Percentiles rank a stretch among this genome's conserved stretches.
Evolutionary conservation across 768 basidiomycete genomes (phyloP).

Genomic region (Mycena rebaudengoi): DNA sequence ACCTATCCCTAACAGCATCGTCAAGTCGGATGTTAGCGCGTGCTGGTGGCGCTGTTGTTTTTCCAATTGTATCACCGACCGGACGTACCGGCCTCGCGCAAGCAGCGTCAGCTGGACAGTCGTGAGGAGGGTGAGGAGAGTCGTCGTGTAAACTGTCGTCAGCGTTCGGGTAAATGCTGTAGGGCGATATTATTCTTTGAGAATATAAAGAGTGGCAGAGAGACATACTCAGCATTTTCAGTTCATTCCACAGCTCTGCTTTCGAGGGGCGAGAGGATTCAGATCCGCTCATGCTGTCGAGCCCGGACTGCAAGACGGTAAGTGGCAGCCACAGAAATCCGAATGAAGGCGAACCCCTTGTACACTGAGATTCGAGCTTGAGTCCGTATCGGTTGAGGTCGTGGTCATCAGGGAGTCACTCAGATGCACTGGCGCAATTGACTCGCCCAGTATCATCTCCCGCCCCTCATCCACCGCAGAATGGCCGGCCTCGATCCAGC

Average conservation of each 20-base stretch:
- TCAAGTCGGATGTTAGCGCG: conserved; percentile 49
- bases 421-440: conserved; percentile 23
- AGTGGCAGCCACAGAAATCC: neutral
- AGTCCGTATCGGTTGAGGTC: conserved; percentile 26
- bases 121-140: conserved; percentile 87
- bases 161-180: conserved; percentile 88
- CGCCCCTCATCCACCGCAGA: conserved; percentile 18
- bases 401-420: conserved; percentile 26
- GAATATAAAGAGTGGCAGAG: neutral
- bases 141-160: conserved; percentile 86
- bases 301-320: conserved; percentile 9
- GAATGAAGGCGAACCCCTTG: conserved; percentile 6
- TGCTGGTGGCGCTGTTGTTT: conserved; percentile 65
- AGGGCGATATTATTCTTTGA: neutral
- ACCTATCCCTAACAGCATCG: conserved; percentile 44
- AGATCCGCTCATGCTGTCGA: conserved; percentile 37
- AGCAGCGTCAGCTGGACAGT: conserved; percentile 87
- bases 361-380: conserved; percentile 24
- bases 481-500: conserved; percentile 24
- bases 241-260: conserved; percentile 89
- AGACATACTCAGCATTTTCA: conserved; percentile 82
- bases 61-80: conserved; percentile 68
- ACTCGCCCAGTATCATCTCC: conserved; percentile 28
- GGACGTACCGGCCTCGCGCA: conserved; percentile 82
- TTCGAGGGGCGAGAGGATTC: conserved; percentile 55